phyloP scores from a whole-genome alignment of 768 basidiomycete genomes.

The Myochromella boudieri region DNA sequence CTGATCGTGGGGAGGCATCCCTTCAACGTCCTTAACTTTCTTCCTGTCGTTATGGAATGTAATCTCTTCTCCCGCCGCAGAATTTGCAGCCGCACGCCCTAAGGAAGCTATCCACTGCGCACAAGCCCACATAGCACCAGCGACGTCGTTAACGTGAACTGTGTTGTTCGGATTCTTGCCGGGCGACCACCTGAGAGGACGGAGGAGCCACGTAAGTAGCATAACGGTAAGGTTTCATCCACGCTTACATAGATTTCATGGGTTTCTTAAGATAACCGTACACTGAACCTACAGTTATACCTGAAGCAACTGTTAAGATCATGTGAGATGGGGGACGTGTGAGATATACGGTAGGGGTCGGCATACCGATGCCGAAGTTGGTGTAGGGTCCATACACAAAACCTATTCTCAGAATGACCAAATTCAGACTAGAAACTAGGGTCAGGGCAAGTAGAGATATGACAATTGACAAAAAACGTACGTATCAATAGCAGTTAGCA shows the following conservation, averaged over 20 bases:
- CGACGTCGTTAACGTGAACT: slow-evolving; percentile 76
- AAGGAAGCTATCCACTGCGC: slow-evolving; percentile 71
- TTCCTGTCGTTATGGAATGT: slow-evolving; percentile 70
- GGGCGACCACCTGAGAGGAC: slow-evolving; percentile 64
- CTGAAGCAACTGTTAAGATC: slow-evolving; percentile 54
- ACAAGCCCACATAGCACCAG: slow-evolving; percentile 74
- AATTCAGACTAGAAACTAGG: slow-evolving; percentile 57
- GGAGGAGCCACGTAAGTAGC: slow-evolving; percentile 10
- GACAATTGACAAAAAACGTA: slow-evolving; percentile 30
- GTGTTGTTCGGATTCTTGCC: slow-evolving; percentile 76
- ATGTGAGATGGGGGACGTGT: slow-evolving; percentile 9
- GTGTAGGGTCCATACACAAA: slow-evolving; percentile 83
- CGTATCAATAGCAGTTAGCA: slow-evolving; percentile 73
- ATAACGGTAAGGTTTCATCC: no score
- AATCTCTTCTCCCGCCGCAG: slow-evolving; percentile 66
- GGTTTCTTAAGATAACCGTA: slow-evolving; percentile 83
- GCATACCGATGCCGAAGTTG: slow-evolving; percentile 64
- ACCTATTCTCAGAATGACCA: slow-evolving; percentile 75
- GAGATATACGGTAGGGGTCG: slow-evolving; percentile 6
- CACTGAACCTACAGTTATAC: slow-evolving; percentile 73
- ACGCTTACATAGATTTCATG: slow-evolving; percentile 77
- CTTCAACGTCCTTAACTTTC: slow-evolving; percentile 62
- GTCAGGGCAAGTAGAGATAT: slow-evolving; percentile 14
- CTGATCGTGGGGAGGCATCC: slow-evolving; percentile 53
- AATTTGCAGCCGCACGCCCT: slow-evolving; percentile 65